Evolutionary conservation across 1,139 yeast genomes (phyloP), one percentile per base, ranked within the genome.

Genomic region (Zygosaccharomyces sapae): DNA sequence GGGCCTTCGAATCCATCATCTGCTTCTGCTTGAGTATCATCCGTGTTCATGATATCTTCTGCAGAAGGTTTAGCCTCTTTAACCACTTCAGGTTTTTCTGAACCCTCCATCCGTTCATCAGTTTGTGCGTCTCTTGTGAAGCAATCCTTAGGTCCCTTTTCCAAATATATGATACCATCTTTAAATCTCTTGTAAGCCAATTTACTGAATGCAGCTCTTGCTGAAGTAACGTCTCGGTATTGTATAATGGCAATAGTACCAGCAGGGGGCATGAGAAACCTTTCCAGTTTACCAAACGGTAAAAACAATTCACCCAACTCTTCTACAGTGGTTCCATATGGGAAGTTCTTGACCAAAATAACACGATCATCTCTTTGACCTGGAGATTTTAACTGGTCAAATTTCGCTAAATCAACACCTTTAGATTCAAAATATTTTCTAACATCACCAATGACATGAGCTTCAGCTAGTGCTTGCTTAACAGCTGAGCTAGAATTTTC

Each of bases 191-290:
- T 81, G 65, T 83, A 92, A 27, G 97, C 87, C 47, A 92, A 71
- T 61, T 87, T 88, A 19, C 87, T 75, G 63, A 94, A 92, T 1
- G 98, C 98, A 4, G 88, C 75, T 67, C 97, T 80, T 1, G 95
- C 97, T 47, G 86, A 75, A 12, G 95, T 86, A 1, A 82, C 71
- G 65, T 86, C 94, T 57, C 89, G 75, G 67, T 83, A 89, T 65
- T 92, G 97, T n/a, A 92, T 82, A 63, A 92, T 85, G 4, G 97
- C 97, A 60, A 92, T 89, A 0, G 97, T 90, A 12, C 97, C 97
- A 19, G 95, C 87, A 19, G 97, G 96, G 12, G 99, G 98, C 89
- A 94, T 86, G 51, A 94, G 69, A 31, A 89, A 74, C 60, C 96
- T 77, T 55, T 80, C 81, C 34, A 94, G 64, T 54, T 84, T 85